Evolutionary conservation across 2,329 filamentous ascomycete species (phyloP).

Genomic region (Ceratocystis harringtonii): DNA sequence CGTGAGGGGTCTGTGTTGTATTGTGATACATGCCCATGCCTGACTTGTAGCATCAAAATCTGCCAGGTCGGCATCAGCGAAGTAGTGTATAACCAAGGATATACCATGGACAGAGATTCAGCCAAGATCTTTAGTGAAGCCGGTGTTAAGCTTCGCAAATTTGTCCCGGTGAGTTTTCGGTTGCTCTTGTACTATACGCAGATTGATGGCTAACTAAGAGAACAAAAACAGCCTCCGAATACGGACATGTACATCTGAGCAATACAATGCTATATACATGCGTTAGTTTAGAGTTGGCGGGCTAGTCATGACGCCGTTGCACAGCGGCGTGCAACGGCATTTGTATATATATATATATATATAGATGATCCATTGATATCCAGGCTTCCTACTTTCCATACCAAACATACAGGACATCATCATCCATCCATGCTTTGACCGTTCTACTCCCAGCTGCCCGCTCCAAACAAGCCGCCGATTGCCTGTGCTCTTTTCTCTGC

Average conservation of each 20-base stretch:
- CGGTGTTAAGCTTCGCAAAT: slow-evolving; percentile 74
- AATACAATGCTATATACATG: background rate
- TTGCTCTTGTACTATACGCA: slow-evolving; percentile 1
- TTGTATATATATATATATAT: background rate
- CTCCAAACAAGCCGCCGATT: slow-evolving; percentile 44
- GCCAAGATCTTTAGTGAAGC: slow-evolving; percentile 70
- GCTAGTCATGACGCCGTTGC: background rate
- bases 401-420: slow-evolving; percentile 7
- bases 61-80: slow-evolving; percentile 90
- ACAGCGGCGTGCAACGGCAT: background rate
- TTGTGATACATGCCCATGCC: slow-evolving; percentile 89
- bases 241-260: slow-evolving; percentile 48
- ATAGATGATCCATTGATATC: too few relatives aligned
- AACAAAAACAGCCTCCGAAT: slow-evolving; percentile 39
- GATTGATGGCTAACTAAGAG: background rate
- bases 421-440: background rate
- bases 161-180: slow-evolving; percentile 53
- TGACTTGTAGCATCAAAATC: slow-evolving; percentile 98
- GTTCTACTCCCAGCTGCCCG: slow-evolving; percentile 37
- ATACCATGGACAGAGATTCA: slow-evolving; percentile 83
- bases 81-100: slow-evolving; percentile 85
- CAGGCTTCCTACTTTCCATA: background rate
- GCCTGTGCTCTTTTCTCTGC: slow-evolving; percentile 41
- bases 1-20: slow-evolving; percentile 71
- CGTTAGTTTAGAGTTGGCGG: background rate